Percentiles rank a stretch among this genome's conserved stretches.
These are phyloP conservation scores for Vitis hybrid DNA, from an alignment of 177 flowering plant species.

Conservation along the genomic window DNA sequence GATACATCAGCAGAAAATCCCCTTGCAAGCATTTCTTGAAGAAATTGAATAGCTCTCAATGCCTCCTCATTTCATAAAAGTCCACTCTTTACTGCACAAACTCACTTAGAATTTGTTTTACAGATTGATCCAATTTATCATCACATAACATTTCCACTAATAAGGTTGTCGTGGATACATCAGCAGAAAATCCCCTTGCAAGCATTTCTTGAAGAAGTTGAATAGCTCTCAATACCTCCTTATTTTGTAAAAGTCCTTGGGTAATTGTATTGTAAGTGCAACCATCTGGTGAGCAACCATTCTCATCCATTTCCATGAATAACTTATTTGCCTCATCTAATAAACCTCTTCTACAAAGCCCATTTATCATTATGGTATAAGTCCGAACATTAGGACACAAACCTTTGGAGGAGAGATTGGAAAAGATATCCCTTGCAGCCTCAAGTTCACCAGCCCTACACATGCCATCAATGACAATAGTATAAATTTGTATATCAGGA, in stretches of 20 bases:
- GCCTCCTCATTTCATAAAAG: no score
- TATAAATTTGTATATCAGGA: background rate
- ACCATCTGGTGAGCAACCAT: background rate
- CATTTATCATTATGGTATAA: constrained; percentile 10
- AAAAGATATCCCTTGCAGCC: constrained; percentile 9
- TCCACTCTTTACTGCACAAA: no score
- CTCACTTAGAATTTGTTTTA: no score
- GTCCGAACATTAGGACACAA: background rate
- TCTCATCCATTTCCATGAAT: background rate
- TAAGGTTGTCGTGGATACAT: background rate
- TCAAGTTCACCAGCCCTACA: constrained; percentile 3
- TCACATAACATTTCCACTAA: background rate
- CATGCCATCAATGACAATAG: constrained; percentile 3
- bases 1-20: no score
- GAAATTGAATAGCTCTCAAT: no score
- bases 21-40: no score
- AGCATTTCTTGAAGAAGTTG: background rate
- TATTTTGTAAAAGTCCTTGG: background rate
- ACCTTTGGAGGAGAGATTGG: background rate
- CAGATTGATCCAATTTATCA: background rate
- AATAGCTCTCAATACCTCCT: background rate
- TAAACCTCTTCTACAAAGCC: constrained; percentile 5
- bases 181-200: constrained; percentile 5
- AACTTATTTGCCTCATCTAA: constrained; percentile 4
- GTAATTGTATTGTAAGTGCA: background rate